phyloP scores from a whole-genome alignment of 495 filamentous ascomycete genomes.

The Penicillium longicatenatum region DNA sequence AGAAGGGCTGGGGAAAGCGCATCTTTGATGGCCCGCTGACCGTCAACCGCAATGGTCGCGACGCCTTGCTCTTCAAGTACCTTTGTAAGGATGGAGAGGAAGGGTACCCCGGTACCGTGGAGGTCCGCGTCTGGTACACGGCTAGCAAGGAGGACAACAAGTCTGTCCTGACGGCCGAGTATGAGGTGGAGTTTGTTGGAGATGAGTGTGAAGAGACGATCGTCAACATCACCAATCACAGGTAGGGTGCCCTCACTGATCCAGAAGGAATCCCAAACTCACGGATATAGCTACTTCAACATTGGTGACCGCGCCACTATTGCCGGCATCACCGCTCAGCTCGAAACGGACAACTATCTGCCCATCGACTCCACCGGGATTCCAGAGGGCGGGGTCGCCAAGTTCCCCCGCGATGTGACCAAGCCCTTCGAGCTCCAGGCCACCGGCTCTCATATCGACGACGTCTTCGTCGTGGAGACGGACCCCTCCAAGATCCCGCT shows the following conservation, averaged over 20 bases:
- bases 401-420: constrained; percentile 57
- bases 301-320: constrained; percentile 67
- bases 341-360: constrained; percentile 72
- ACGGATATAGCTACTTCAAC: constrained; percentile 82
- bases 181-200: constrained; percentile 80
- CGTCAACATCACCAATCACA: constrained; percentile 92
- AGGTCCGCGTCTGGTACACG: constrained; percentile 77
- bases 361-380: constrained; percentile 71
- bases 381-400: constrained; percentile 49
- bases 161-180: constrained; percentile 78
- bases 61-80: constrained; percentile 76
- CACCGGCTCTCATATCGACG: constrained; percentile 74
- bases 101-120: constrained; percentile 82
- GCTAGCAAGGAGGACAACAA: constrained; percentile 64
- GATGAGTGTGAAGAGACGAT: constrained; percentile 81
- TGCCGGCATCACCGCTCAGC: constrained; percentile 71
- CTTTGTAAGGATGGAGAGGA: constrained; percentile 76
- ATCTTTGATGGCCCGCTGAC: constrained; percentile 75
- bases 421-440: constrained; percentile 68
- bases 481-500: constrained; percentile 63
- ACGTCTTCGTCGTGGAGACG: constrained; percentile 81
- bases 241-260: constrained; percentile 53
- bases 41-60: constrained; percentile 66
- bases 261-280: not conserved
- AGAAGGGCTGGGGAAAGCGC: constrained; percentile 80